phyloP scores from a whole-genome alignment of 495 filamentous ascomycete genomes.

The Trichoderma gamsii region DNA sequence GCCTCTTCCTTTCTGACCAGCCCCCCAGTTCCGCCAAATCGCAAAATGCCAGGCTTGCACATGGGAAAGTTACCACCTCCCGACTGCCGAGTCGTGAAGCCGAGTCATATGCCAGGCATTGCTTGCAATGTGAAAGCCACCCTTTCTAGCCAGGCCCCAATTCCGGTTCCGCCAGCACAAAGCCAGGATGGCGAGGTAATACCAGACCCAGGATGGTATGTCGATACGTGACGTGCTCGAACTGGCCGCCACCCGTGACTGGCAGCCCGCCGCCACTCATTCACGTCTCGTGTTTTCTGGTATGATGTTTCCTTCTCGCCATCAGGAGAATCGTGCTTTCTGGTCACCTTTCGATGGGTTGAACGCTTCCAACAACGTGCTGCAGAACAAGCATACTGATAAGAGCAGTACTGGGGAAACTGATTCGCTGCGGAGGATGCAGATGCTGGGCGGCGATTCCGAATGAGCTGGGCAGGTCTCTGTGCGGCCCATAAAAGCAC shows the following conservation, averaged over 20 bases:
- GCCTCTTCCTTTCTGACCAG: background rate
- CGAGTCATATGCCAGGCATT: background rate
- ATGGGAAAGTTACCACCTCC: background rate
- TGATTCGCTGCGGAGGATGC: background rate
- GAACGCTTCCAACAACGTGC: too few relatives aligned
- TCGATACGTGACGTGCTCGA: background rate
- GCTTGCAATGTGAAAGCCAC: background rate
- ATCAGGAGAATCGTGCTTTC: too few relatives aligned
- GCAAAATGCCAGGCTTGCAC: background rate
- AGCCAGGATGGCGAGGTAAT: background rate
- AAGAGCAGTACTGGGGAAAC: background rate
- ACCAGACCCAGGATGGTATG: background rate
- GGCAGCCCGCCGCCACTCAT: too few relatives aligned
- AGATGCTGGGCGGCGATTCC: conserved; percentile 3
- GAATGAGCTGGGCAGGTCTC: background rate
- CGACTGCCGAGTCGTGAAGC: background rate
- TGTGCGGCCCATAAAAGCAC: conserved; percentile 1
- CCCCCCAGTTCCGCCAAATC: background rate
- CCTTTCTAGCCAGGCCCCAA: too few relatives aligned
- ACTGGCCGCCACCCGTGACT: too few relatives aligned
- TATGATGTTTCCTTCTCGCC: background rate
- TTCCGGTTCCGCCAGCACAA: conserved; percentile 2
- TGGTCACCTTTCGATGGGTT: too few relatives aligned
- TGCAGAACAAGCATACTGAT: background rate
- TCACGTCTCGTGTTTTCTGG: conserved; percentile 1